Conservation (phyloP, 306 rosid species). For the Trifolium fragiferum region DNA sequence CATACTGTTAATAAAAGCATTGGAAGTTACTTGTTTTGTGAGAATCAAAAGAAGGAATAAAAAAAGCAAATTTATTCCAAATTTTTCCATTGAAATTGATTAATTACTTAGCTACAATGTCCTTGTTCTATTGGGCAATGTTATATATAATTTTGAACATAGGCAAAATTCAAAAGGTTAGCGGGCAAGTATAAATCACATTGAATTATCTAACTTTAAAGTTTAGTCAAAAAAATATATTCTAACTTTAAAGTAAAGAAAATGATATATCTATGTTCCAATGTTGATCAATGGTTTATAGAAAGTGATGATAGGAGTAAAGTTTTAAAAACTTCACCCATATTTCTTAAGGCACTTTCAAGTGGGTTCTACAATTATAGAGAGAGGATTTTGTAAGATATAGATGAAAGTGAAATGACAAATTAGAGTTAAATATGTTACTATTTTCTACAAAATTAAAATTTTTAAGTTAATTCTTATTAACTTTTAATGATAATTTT, state of each 20-base stretch:
- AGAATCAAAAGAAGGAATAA: slow-evolving; percentile 47
- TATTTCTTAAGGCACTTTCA: slow-evolving; percentile 34
- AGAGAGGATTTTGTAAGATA: slow-evolving; percentile 12
- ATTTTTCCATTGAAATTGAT: slow-evolving; percentile 57
- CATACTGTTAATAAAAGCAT: slow-evolving; percentile 41
- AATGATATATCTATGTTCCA: slow-evolving; percentile 28
- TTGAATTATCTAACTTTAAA: slow-evolving; percentile 61
- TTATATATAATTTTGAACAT: slow-evolving; percentile 48
- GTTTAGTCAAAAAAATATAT: slow-evolving; percentile 25
- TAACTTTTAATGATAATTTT: too few relatives aligned
- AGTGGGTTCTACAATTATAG: slow-evolving; percentile 49
- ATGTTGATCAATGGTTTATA: slow-evolving; percentile 32
- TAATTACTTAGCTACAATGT: slow-evolving; percentile 30
- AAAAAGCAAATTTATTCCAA: slow-evolving; percentile 32
- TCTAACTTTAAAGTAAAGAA: slow-evolving; percentile 81
- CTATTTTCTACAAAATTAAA: too few relatives aligned
- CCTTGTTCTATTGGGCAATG: slow-evolving; percentile 32
- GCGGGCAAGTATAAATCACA: slow-evolving; percentile 50
- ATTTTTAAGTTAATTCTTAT: too few relatives aligned
- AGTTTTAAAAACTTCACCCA: slow-evolving; percentile 42
- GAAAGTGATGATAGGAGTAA: slow-evolving; percentile 53
- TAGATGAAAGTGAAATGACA: not conserved
- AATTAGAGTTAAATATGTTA: too few relatives aligned
- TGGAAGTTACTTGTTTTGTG: slow-evolving; percentile 35
- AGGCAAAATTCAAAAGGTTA: slow-evolving; percentile 38